These are phyloP conservation scores for Cladophialophora yegresii DNA, from an alignment of 2,329 filamentous ascomycete species.

Conservation along the genomic window DNA sequence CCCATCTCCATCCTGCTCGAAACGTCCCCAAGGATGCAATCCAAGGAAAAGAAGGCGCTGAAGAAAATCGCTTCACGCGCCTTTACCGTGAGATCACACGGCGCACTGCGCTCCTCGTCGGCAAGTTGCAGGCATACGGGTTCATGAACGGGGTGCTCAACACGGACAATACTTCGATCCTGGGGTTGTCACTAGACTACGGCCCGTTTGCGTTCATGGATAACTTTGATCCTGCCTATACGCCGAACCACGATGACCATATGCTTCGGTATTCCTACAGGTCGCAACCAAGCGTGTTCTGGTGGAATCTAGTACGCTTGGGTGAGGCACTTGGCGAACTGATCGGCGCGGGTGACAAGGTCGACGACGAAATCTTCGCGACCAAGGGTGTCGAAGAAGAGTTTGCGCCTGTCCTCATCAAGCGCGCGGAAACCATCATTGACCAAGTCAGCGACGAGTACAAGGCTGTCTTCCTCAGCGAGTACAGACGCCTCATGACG, in stretches of 20 bases:
- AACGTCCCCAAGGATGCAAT: conserved; percentile 60
- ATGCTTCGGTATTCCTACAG: conserved; percentile 85
- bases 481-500: conserved; percentile 86
- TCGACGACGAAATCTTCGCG: conserved; percentile 72
- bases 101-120: conserved; percentile 83
- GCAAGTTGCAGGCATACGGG: conserved; percentile 96
- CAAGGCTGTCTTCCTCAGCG: conserved; percentile 79
- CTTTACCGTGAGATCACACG: conserved; percentile 85
- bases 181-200: conserved; percentile 87
- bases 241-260: conserved; percentile 93
- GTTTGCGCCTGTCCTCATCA: conserved; percentile 69
- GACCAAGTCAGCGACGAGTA: conserved; percentile 80
- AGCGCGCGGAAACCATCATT: conserved; percentile 81
- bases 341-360: conserved; percentile 71
- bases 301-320: conserved; percentile 95
- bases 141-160: conserved; percentile 99
- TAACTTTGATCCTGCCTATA: conserved; percentile 91
- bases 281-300: conserved; percentile 93
- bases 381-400: conserved; percentile 70
- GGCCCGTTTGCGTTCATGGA: conserved; percentile 98
- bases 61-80: conserved; percentile 83
- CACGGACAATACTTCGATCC: conserved; percentile 93
- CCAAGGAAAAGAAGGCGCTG: conserved; percentile 66
- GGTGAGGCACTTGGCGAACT: conserved; percentile 88
- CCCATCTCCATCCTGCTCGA: conserved; percentile 47